A percentile compares a stretch with the other conserved stretches of the same genome.
Evolutionary conservation across 2,329 filamentous ascomycete genomes (phyloP).

Genomic region (Alternaria rosae): DNA sequence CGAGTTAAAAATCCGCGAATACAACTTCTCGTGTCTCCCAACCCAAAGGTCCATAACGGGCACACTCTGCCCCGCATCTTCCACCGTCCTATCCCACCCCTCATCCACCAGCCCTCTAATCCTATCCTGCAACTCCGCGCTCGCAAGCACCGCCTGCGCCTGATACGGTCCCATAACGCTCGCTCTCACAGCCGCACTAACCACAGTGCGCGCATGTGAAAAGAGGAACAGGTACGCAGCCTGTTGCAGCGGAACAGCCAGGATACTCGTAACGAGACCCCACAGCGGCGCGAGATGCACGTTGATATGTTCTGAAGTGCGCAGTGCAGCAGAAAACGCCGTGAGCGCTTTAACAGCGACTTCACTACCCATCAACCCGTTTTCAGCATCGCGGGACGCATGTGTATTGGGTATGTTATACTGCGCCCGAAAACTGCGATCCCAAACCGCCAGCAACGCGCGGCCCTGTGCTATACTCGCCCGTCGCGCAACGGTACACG

Average conservation of each 20-base stretch:
- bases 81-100: constrained; percentile 66
- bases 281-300: constrained; percentile 76
- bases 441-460: constrained; percentile 78
- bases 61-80: constrained; percentile 76
- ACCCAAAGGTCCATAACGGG: constrained; percentile 84
- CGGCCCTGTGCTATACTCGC: constrained; percentile 79
- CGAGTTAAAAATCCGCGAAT: constrained; percentile 88
- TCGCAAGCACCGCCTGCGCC: constrained; percentile 75
- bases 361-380: background rate
- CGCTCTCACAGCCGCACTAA: constrained; percentile 78
- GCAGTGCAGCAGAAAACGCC: constrained; percentile 40
- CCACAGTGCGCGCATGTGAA: constrained; percentile 76
- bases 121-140: constrained; percentile 62
- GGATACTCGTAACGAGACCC: constrained; percentile 70
- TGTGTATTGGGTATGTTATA: constrained; percentile 16
- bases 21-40: constrained; percentile 81
- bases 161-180: constrained; percentile 83
- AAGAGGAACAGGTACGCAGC: constrained; percentile 79
- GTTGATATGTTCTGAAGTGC: constrained; percentile 36
- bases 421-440: constrained; percentile 66
- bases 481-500: constrained; percentile 79
- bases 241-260: constrained; percentile 67
- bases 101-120: constrained; percentile 66
- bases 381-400: background rate
- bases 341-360: constrained; percentile 34